Base-by-base conservation (phyloP, 192 early-diverging fungal species). In the Backusella westeae region DNA sequence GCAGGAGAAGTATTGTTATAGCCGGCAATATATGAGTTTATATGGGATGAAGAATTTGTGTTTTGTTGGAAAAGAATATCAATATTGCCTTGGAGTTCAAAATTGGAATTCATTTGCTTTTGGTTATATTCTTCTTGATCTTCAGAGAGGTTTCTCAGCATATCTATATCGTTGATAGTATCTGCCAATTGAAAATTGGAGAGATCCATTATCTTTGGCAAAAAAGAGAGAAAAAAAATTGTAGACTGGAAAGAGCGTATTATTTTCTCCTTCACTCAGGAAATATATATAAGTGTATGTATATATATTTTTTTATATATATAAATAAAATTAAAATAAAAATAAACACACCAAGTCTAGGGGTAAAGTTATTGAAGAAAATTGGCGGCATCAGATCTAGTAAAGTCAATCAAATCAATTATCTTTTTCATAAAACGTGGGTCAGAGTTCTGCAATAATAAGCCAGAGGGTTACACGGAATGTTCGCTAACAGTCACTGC, bases 381-480 rank as follows among this genome's bases (percentile, higher is more conserved):
- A 63, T 56, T 63, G 23, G 56, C 23, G 56, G 23, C 12, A 63
- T 36, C 68, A 69, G n/a, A 41, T 41, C 39, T 41, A 36, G 19
- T 26, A 74, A 49, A 63, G 41, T 32, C 42, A 74, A 56, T 74
- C 72, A 74, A 74, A 74, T 74, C 72, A 74, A 74, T 26, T 74
- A 56, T 3, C 72, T 74, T 65, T 26, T 65, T 34, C 41, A n/a
- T 29, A 56, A 74, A 74, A 74, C 72, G 72, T 74, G 72, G 72
- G 32, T 39, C 32, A 19, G 34, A 42, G 6, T 66, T 26, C 36
- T 65, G 72, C 38, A 63, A 74, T 63, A 63, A 74, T 23, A 26
- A 56, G 72, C 41, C 36, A 1, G 6, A 5, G 0, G 4, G 70
- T 72, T 72, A 72, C 70, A 72, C 70, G 68, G 39, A 36, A 69